Evolutionary conservation across 768 basidiomycete genomes (phyloP).

Genomic region (Peribolospora baueri): DNA sequence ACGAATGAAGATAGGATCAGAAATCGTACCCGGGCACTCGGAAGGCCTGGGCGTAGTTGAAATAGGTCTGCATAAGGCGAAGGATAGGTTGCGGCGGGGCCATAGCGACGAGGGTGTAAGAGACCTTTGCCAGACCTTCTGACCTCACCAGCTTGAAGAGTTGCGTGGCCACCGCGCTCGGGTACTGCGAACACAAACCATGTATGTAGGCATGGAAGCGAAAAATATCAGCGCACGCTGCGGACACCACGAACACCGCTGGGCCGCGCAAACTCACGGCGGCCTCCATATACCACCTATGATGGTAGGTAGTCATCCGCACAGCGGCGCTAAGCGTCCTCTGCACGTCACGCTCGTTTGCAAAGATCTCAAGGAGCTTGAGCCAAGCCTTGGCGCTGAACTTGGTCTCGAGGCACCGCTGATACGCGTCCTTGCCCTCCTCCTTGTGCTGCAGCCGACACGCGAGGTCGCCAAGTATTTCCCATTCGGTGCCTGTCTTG

Average conservation of each 20-base stretch:
- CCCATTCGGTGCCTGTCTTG: constrained; percentile 94
- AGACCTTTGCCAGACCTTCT: constrained; percentile 82
- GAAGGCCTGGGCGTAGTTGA: constrained; percentile 9
- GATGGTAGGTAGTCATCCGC: constrained; percentile 72
- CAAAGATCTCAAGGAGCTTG: constrained; percentile 82
- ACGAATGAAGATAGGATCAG: no score
- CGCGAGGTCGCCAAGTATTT: constrained; percentile 86
- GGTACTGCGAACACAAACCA: constrained; percentile 2
- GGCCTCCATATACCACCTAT: constrained; percentile 61
- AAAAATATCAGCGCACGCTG: neutral
- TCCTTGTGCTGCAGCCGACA: constrained; percentile 87
- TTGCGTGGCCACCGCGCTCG: constrained; percentile 39
- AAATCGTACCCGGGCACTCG: neutral
- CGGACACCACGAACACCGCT: neutral
- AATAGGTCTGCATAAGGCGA: constrained; percentile 9
- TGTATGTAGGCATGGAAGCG: neutral
- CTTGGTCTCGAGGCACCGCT: constrained; percentile 66
- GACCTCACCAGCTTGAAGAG: constrained; percentile 83
- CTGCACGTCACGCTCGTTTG: constrained; percentile 87
- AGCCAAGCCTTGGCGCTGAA: constrained; percentile 84
- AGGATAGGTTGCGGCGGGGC: constrained; percentile 21
- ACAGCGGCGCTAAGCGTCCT: constrained; percentile 76
- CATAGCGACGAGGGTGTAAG: constrained; percentile 81
- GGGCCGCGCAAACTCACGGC: constrained; percentile 30
- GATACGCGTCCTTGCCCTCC: constrained; percentile 86